A percentile compares a stretch with the other conserved stretches of the same genome.
Evolutionary conservation across 805 yeast species (phyloP).

Genomic region (Torulaspora indica): DNA sequence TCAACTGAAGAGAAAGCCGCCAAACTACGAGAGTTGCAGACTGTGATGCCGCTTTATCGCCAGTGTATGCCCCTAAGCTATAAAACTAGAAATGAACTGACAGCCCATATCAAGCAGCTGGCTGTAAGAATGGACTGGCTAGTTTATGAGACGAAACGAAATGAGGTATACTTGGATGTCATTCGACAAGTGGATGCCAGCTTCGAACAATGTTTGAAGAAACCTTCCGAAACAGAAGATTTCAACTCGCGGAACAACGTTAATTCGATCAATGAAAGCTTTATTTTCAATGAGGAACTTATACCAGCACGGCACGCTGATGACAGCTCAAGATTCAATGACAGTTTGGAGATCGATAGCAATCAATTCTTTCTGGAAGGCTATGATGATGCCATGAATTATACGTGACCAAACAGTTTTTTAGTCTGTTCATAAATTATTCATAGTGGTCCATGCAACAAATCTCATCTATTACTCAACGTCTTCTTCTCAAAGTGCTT

Average conservation of each 20-base stretch:
- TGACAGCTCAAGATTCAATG: conserved; percentile 2
- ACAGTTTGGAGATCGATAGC: conserved; percentile 1
- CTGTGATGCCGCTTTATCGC: conserved; percentile 38
- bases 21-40: conserved; percentile 39
- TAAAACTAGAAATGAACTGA: conserved; percentile 48
- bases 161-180: conserved; percentile 39
- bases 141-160: conserved; percentile 49
- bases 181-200: conserved; percentile 13
- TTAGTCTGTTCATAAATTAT: not conserved
- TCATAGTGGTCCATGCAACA: not conserved
- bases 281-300: conserved; percentile 21
- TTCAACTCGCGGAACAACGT: conserved; percentile 3
- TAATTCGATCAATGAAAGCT: conserved; percentile 20
- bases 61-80: conserved; percentile 51
- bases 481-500: conserved; percentile 55
- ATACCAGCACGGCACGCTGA: conserved; percentile 11
- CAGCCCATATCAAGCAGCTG: conserved; percentile 43
- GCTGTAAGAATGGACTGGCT: conserved; percentile 54
- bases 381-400: not conserved
- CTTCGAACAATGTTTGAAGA: conserved; percentile 3
- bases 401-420: too few species aligned
- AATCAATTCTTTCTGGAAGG: not conserved
- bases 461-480: conserved; percentile 1
- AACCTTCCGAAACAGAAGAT: not conserved
- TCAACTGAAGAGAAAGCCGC: conserved; percentile 35